Base-by-base conservation (phyloP, 164 flowering plant species). In the Paratinospora sagittata region DNA sequence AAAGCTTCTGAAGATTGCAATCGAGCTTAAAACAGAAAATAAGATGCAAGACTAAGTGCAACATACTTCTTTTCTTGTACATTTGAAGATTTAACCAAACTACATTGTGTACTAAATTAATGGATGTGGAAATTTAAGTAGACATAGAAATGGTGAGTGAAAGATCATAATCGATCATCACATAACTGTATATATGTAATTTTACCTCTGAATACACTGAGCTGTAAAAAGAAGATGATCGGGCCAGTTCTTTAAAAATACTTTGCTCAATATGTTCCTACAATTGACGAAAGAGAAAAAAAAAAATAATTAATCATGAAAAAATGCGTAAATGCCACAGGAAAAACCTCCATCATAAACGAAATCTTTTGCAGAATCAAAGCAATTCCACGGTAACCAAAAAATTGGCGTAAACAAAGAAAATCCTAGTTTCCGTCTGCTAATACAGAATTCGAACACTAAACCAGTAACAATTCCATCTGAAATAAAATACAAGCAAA, bases 171-270 rank as follows among this genome's bases (percentile, higher is more conserved):
- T 8, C 64, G 16, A 37, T 6, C 47, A 36, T 14, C 68, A 41
- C 7, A 21, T 26, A 37, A n/a, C n/a, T n/a, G n/a, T 23, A 24
- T 66, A 30, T 23, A 27, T 43, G 55, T 47, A 30, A 30, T 39
- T 62, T 71, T 58, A 87, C 91, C 91, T 87, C 87, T 33, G 80
- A 76, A 74, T 85, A 85, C 43, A 87, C 78, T 0, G 55, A 43
- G 34, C 76, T 79, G 61, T 74, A 70, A 71, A 84, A 84, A 26
- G 84, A 73, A 63, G 85, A 76, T 16, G 86, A 75, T 13, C 73
- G 77, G 11, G 73, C 74, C 76, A 73, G 60, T 58, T 79, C 74
- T 67, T 61, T 76, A 69, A 76, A 57, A 72, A 76, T 43, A 24
- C 21, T 36, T 68, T 75, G 77, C 68, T 70, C 75, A 27, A 34